A percentile compares a stretch with the other conserved stretches of the same genome.
phyloP scores from a whole-genome alignment of 805 yeast genomes.

The Yarrowia bubula region DNA sequence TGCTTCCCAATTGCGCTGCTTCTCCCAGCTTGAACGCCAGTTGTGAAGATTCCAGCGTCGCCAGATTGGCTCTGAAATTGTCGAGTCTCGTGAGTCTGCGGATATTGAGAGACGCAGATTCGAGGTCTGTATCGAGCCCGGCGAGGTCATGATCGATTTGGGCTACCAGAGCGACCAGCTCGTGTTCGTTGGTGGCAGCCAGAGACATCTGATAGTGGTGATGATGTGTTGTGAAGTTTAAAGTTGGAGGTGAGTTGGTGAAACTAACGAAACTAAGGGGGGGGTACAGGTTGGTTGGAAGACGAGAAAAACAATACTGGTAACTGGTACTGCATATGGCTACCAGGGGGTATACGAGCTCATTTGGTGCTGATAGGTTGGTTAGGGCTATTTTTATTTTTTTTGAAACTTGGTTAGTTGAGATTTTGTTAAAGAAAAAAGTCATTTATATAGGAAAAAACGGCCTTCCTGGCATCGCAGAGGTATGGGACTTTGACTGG shows the following conservation, averaged over 20 bases:
- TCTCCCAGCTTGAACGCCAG: constrained; percentile 53
- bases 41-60: constrained; percentile 46
- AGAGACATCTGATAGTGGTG: not conserved
- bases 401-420: no score
- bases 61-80: constrained; percentile 36
- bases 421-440: no score
- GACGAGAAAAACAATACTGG: no score
- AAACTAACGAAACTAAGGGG: not conserved
- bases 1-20: constrained; percentile 63
- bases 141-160: constrained; percentile 1
- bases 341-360: no score
- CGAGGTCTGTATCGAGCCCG: not conserved
- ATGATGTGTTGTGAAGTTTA: not conserved
- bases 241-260: not conserved
- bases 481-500: no score
- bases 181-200: not conserved
- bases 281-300: no score
- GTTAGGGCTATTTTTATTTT: no score
- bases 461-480: no score
- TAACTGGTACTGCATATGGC: no score
- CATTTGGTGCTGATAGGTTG: no score
- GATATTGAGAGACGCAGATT: not conserved
- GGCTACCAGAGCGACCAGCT: not conserved
- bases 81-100: constrained; percentile 34
- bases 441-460: no score